These are phyloP conservation scores for Eimeria falciformis DNA, from an alignment of 169 alveolate genomes.

Conservation along the genomic window DNA sequence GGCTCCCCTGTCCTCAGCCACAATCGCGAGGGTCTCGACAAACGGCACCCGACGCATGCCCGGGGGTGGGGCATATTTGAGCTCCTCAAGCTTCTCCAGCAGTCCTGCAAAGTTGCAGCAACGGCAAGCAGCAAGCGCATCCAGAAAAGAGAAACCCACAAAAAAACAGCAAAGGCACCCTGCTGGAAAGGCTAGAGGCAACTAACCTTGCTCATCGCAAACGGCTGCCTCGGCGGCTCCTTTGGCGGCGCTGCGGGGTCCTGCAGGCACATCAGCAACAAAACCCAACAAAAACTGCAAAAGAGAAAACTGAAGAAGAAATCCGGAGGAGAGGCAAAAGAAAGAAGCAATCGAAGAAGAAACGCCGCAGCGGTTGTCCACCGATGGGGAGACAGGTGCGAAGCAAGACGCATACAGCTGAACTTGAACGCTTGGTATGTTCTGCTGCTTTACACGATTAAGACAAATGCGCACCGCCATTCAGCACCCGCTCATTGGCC, in stretches of 20 bases:
- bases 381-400: too few species aligned
- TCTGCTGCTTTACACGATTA: too few species aligned
- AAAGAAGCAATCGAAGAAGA: too few species aligned
- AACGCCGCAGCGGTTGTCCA: too few species aligned
- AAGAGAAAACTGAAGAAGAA: background rate
- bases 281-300: background rate
- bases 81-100: slow-evolving; percentile 70
- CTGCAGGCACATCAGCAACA: background rate
- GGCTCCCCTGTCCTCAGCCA: background rate
- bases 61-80: slow-evolving; percentile 66
- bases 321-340: too few species aligned
- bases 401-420: too few species aligned
- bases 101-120: slow-evolving; percentile 61
- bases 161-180: background rate
- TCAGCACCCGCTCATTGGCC: slow-evolving; percentile 50
- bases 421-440: too few species aligned
- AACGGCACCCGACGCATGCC: slow-evolving; percentile 77
- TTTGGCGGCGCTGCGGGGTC: too few species aligned
- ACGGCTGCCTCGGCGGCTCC: background rate
- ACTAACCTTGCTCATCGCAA: background rate
- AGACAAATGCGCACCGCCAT: too few species aligned
- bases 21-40: slow-evolving; percentile 75
- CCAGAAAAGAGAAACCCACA: background rate
- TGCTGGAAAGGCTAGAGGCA: slow-evolving; percentile 8
- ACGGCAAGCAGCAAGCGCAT: too few species aligned